phyloP scores from a whole-genome alignment of 352 stramenopile genomes.

The Globisporangium rhizosaccharum region DNA sequence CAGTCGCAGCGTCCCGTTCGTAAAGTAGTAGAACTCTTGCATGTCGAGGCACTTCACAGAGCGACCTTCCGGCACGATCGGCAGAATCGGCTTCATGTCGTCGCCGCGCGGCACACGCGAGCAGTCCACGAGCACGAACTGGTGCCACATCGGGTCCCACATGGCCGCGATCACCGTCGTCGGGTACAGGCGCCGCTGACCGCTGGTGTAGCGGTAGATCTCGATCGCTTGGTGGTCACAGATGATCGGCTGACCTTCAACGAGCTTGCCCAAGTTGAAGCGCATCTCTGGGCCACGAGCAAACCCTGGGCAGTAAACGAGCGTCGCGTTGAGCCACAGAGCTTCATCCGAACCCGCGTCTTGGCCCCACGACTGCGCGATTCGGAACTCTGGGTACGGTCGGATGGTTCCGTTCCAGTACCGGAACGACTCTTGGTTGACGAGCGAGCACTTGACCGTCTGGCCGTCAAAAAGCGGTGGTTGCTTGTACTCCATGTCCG shows the following conservation, averaged over 20 bases:
- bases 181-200: constrained; percentile 15
- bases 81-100: constrained; percentile 16
- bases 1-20: constrained; percentile 5
- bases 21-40: constrained; percentile 6
- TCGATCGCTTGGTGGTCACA: background rate
- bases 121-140: constrained; percentile 13
- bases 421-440: background rate
- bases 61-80: constrained; percentile 12
- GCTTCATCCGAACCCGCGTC: background rate
- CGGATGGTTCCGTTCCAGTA: constrained; percentile 8
- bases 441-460: constrained; percentile 5
- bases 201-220: constrained; percentile 11
- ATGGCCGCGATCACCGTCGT: constrained; percentile 11
- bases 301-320: constrained; percentile 16
- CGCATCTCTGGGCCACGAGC: constrained; percentile 8
- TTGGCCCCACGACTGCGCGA: constrained; percentile 18
- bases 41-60: constrained; percentile 9
- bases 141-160: constrained; percentile 18
- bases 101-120: constrained; percentile 1
- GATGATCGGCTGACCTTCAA: constrained; percentile 11
- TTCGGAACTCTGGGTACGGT: constrained; percentile 12
- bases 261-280: constrained; percentile 8
- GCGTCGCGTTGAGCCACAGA: constrained; percentile 3
- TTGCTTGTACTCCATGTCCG: constrained; percentile 9
- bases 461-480: constrained; percentile 9